phyloP scores from a whole-genome alignment of 2,329 filamentous ascomycete genomes.

The Trichoderma simmonsii region DNA sequence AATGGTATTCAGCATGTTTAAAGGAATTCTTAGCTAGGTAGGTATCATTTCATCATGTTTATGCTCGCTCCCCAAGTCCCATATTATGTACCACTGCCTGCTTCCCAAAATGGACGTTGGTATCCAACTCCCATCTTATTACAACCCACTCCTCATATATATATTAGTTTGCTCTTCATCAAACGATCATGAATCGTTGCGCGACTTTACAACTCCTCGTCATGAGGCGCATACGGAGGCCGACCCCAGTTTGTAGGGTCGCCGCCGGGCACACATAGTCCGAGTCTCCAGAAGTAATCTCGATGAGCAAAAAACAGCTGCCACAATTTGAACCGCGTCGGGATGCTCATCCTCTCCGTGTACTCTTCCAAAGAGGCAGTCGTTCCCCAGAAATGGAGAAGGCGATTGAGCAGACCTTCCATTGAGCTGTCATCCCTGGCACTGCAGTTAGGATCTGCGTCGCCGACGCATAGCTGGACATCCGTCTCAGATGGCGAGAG shows the following conservation, averaged over 20 bases:
- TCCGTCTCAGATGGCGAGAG: constrained; percentile 68
- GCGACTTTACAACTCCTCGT: neutral
- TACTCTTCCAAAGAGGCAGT: constrained; percentile 27
- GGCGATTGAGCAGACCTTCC: constrained; percentile 27
- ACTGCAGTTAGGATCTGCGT: constrained; percentile 70
- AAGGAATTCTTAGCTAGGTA: neutral
- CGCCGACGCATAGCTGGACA: constrained; percentile 67
- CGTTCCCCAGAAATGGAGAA: constrained; percentile 26
- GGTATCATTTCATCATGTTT: neutral
- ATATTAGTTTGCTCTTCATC: neutral
- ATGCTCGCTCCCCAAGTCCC: neutral
- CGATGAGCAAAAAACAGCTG: constrained; percentile 89
- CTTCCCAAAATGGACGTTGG: neutral
- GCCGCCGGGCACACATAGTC: constrained; percentile 81
- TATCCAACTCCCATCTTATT: neutral
- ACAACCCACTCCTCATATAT: neutral
- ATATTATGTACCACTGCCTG: neutral
- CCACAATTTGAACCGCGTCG: constrained; percentile 71
- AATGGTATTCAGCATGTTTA: neutral
- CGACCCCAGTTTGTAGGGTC: constrained; percentile 66
- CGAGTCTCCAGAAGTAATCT: constrained; percentile 95
- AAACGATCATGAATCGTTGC: neutral
- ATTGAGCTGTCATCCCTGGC: constrained; percentile 50
- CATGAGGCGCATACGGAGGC: constrained; percentile 33
- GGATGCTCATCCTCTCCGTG: constrained; percentile 47